Evolutionary conservation across 768 basidiomycete genomes (phyloP), one percentile per base, ranked within the genome.

Genomic region (Symmetrospora coprosmae): DNA sequence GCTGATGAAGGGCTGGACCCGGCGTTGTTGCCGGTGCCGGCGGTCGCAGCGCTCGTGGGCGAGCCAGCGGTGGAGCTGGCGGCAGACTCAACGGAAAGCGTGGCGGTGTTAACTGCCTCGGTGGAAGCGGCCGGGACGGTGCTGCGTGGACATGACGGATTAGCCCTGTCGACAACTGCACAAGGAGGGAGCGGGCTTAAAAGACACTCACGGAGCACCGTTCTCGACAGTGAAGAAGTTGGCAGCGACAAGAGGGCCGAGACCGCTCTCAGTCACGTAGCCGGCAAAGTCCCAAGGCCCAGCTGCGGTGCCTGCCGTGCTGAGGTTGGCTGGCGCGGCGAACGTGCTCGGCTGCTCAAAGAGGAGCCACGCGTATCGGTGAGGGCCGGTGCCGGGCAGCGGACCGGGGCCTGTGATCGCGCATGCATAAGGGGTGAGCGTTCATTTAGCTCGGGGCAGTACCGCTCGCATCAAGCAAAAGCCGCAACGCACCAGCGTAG

Each of bases 201-300:
- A n/a, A 23, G 19, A 58, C 55, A n/a, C n/a, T 43, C 43, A 58
- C 55, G 28, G 28, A n/a, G 28, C 39, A n/a, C 31, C 43, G 31
- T 58, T 58, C 17, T 34, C 55, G 30, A 63, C 62, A 23, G 62
- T 63, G 62, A 63, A 63, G 62, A 58, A 63, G 40, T 40, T 34
- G 23, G 62, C 62, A 21, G 37, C 52, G 38, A 63, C 62, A 21
- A 63, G 43, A 7, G 28, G n/a, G 13, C 62, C 62, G n/a, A 63
- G 55, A 23, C 52, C 43, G 25, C 27, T 35, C 17, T 37, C 14
- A 14, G 19, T 19, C 16, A 63, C 62, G 35, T 63, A 63, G 13
- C 23, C 21, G 23, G 34, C 35, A 31, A 63, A 39, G 23, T 49
- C 27, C 58, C 58, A 63, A 56, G 59, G 62, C 8, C 40, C 40